Conservation (phyloP, 2,329 filamentous ascomycete genomes). For the Talaromyces sp. region DNA sequence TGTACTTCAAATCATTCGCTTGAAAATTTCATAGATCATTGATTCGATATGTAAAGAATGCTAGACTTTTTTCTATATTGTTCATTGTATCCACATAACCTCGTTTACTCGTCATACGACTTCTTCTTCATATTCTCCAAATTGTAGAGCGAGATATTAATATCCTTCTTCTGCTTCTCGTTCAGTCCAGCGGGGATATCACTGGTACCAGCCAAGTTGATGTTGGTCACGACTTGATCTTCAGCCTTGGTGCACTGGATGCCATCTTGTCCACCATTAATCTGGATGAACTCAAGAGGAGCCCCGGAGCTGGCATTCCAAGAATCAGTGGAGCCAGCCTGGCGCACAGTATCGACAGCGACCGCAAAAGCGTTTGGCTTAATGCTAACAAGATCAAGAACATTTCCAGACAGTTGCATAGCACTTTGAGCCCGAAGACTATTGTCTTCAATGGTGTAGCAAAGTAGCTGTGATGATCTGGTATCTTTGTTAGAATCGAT, state of each 20-base stretch:
- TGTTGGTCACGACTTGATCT: conserved; percentile 21
- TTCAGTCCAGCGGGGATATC: conserved; percentile 27
- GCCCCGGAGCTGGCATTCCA: conserved; percentile 29
- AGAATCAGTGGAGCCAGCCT: conserved; percentile 52
- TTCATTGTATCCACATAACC: neutral
- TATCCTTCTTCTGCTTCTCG: conserved; percentile 34
- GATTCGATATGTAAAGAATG: no score
- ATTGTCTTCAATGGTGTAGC: conserved; percentile 61
- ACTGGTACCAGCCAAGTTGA: conserved; percentile 37
- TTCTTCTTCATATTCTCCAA: conserved; percentile 45
- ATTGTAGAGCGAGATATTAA: conserved; percentile 42
- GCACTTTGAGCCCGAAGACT: conserved; percentile 54
- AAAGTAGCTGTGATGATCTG: conserved; percentile 68
- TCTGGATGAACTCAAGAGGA: conserved; percentile 36
- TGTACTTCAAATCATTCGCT: no score
- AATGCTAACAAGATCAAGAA: conserved; percentile 58
- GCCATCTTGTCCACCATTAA: conserved; percentile 20
- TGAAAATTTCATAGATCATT: neutral
- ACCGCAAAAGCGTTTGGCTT: conserved; percentile 45
- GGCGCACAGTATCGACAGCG: conserved; percentile 58
- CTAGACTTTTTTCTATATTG: neutral
- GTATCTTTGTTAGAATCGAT: conserved; percentile 46
- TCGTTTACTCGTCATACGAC: conserved; percentile 16
- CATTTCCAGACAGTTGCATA: conserved; percentile 65
- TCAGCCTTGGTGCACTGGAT: conserved; percentile 31